Percentiles rank a stretch among this genome's conserved stretches.
These are phyloP conservation scores for Solidago caesia DNA, from an alignment of 129 eudicot species.

Conservation along the genomic window DNA sequence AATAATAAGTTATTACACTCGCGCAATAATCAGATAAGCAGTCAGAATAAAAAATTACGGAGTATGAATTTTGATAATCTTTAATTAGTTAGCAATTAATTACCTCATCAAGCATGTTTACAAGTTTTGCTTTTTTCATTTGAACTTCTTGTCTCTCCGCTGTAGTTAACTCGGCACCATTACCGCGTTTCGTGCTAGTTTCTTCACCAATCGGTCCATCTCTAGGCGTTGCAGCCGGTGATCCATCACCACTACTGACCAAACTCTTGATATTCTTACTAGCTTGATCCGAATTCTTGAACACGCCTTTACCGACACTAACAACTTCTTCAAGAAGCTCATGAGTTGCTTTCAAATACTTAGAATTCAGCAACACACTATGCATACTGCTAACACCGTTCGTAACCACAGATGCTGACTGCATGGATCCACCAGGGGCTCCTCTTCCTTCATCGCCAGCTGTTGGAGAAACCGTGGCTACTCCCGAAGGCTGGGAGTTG, in stretches of 20 bases:
- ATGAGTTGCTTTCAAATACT: constrained; percentile 82
- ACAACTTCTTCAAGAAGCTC: constrained; percentile 89
- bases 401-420: constrained; percentile 51
- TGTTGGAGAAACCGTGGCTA: neutral
- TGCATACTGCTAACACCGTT: constrained; percentile 50
- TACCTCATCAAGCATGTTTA: constrained; percentile 90
- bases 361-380: constrained; percentile 61
- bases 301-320: constrained; percentile 55
- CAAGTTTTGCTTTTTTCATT: constrained; percentile 79
- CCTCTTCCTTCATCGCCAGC: constrained; percentile 18
- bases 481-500: constrained; percentile 39
- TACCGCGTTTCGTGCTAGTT: constrained; percentile 33
- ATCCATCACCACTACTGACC: constrained; percentile 27
- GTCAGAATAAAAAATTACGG: no score
- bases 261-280: constrained; percentile 25
- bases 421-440: constrained; percentile 31
- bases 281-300: constrained; percentile 33
- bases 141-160: constrained; percentile 77
- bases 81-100: neutral
- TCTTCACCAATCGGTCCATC: constrained; percentile 48
- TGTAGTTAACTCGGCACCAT: constrained; percentile 47
- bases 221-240: constrained; percentile 32
- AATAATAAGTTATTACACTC: no score
- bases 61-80: no score
- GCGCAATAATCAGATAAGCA: no score